Evolutionary conservation across 371 early-diverging fungal species (phyloP).

Genomic region (Umbelopsis sp.): DNA sequence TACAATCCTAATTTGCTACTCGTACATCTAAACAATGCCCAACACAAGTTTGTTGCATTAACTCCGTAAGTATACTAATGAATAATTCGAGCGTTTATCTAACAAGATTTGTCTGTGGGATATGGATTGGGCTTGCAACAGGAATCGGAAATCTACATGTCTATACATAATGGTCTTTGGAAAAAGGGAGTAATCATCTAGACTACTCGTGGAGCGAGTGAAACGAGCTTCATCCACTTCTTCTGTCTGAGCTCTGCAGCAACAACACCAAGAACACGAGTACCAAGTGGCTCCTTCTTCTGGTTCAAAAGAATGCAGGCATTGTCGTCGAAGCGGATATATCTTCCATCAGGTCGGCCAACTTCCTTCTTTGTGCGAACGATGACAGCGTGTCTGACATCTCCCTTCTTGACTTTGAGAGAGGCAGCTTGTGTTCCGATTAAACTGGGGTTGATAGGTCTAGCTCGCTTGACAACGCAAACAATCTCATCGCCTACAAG

Average conservation of each 20-base stretch:
- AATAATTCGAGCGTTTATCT: slow-evolving; percentile 5
- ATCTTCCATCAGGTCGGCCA: slow-evolving; percentile 90
- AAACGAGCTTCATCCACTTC: slow-evolving; percentile 93
- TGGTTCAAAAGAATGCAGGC: slow-evolving; percentile 95
- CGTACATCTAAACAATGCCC: no score
- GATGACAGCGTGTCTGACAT: slow-evolving; percentile 91
- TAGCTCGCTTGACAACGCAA: slow-evolving; percentile 92
- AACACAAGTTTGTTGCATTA: no score
- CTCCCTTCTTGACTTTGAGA: slow-evolving; percentile 92
- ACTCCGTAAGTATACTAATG: neutral
- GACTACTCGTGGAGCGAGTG: slow-evolving; percentile 92
- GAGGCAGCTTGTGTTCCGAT: slow-evolving; percentile 55
- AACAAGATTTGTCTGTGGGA: slow-evolving; percentile 7
- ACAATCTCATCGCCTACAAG: slow-evolving; percentile 92
- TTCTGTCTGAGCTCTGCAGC: slow-evolving; percentile 90
- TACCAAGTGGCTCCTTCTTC: slow-evolving; percentile 93
- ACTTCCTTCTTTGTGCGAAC: slow-evolving; percentile 93
- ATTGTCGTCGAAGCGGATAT: slow-evolving; percentile 96
- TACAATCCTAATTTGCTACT: no score
- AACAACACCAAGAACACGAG: slow-evolving; percentile 91
- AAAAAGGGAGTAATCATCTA: slow-evolving; percentile 40
- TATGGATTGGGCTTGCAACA: slow-evolving; percentile 1
- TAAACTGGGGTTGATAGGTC: slow-evolving; percentile 69
- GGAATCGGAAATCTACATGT: slow-evolving; percentile 10
- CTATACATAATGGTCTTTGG: slow-evolving; percentile 9